Base-by-base conservation (phyloP, 192 early-diverging fungal species). In the Cetraspora pellucida region DNA sequence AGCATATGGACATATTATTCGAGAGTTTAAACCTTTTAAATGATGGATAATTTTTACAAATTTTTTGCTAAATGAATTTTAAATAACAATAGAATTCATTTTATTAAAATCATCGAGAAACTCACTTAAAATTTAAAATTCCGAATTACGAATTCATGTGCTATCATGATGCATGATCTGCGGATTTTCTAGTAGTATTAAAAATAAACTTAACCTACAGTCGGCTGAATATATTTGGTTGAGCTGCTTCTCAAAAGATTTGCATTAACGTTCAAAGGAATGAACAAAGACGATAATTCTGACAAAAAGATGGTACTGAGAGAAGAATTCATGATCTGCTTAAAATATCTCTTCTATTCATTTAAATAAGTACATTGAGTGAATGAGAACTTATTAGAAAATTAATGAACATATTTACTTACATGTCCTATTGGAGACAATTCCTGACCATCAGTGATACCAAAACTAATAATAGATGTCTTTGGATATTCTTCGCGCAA, bases 401-500 rank as follows among this genome's bases (percentile, higher is more conserved):
- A 5, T 37, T 2, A 45, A 44, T 65, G 0, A 8, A 44, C 19
- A n/a, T 21, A 43, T 43, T 25, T 6, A 30, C 25, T 43, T 49
- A 47, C 59, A 3, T 74, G 23, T 19, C 10, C 25, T 23, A 30
- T 11, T 45, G 63, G 23, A 57, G 55, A 28, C 57, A 6, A 77
- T 54, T 19, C 37, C 43, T 25, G 43, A n/a, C 54, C 52, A 44
- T 80, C 78, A 21, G 79, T 84, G 46, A 87, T 82, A 19, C 83
- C 90, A 78, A 87, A 92, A 10, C 88, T 85, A 3, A 91, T 47
- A 9, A 94, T 75, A 3, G 90, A 66, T 0, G 84, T 63, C 68
- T 94, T 94, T 0, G 91, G 87, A 79, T 80, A 94, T 75, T 94
- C 93, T 23, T 94, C 91, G 10, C 88, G 87, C 59, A 92, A 75